These are phyloP conservation scores for Tulasnella sp. DNA, from an alignment of 768 basidiomycete species.

Conservation along the genomic window DNA sequence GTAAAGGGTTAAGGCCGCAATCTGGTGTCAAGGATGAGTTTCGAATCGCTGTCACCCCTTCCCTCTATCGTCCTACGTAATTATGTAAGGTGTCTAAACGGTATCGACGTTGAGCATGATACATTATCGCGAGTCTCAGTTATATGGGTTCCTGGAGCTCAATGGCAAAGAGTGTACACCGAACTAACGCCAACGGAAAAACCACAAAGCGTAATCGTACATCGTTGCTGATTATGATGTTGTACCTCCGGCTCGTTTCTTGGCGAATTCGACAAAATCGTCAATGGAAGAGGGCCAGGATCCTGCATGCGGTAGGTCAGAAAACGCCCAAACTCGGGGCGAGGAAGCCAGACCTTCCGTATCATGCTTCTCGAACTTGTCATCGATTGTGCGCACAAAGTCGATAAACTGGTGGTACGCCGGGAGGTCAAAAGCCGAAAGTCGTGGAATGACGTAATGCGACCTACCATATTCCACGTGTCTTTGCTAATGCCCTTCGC, in stretches of 20 bases:
- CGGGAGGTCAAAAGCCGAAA: not conserved
- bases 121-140: no score
- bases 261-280: constrained; percentile 64
- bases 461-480: constrained; percentile 72
- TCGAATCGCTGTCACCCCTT: no score
- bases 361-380: constrained; percentile 60
- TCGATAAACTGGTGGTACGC: constrained; percentile 48
- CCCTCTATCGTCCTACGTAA: no score
- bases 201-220: no score
- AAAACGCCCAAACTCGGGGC: constrained; percentile 1
- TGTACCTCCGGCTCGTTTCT: constrained; percentile 26
- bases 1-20: no score
- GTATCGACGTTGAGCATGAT: no score
- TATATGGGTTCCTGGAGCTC: no score
- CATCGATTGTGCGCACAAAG: constrained; percentile 64
- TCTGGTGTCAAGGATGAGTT: no score
- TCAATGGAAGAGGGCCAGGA: constrained; percentile 85
- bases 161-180: no score
- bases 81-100: no score
- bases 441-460: not conserved
- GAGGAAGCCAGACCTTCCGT: constrained; percentile 43
- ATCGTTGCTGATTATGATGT: no score
- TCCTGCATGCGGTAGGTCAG: constrained; percentile 31
- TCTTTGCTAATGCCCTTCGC: constrained; percentile 76
- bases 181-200: no score